Evolutionary conservation across 2,329 filamentous ascomycete genomes (phyloP).

Genomic region (Aspergillus latus): DNA sequence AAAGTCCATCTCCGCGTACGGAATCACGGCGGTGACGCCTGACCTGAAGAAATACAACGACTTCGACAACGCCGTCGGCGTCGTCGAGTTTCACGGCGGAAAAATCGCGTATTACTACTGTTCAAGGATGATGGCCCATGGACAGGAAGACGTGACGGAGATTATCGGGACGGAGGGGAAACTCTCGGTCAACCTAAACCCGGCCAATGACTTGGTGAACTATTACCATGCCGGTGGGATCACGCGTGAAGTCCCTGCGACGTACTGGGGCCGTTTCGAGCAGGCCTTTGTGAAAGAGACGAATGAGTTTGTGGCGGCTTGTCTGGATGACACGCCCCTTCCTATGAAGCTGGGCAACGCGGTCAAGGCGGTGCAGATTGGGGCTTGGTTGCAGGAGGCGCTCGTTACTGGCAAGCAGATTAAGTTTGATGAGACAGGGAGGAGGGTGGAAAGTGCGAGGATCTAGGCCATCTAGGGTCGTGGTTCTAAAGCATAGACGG

Average conservation of each 20-base stretch:
- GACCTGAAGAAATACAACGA: conserved; percentile 59
- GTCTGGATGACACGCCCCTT: conserved; percentile 56
- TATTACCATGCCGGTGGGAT: conserved; percentile 56
- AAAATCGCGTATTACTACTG: conserved; percentile 65
- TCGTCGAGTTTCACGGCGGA: conserved; percentile 66
- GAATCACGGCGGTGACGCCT: conserved; percentile 60
- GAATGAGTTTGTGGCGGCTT: conserved; percentile 62
- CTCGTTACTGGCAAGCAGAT: conserved; percentile 58
- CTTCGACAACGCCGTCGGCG: conserved; percentile 62
- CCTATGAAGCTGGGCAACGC: conserved; percentile 59
- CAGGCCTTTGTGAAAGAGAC: conserved; percentile 65
- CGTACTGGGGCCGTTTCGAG: conserved; percentile 66
- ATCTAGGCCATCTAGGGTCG: not conserved
- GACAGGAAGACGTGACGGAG: conserved; percentile 67
- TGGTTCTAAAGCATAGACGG: no score
- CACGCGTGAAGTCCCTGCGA: conserved; percentile 59
- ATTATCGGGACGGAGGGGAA: conserved; percentile 68
- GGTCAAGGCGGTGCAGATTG: conserved; percentile 60
- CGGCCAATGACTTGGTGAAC: conserved; percentile 56
- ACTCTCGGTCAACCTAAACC: conserved; percentile 61
- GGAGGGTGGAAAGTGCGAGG: conserved; percentile 38
- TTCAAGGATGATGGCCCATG: conserved; percentile 66
- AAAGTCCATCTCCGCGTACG: conserved; percentile 57
- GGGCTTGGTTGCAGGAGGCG: conserved; percentile 58
- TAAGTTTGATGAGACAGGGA: conserved; percentile 57